Percentiles rank a stretch among this genome's conserved stretches.
Evolutionary conservation across 2,329 filamentous ascomycete genomes (phyloP).

Genomic region (Exophiala bonariae): DNA sequence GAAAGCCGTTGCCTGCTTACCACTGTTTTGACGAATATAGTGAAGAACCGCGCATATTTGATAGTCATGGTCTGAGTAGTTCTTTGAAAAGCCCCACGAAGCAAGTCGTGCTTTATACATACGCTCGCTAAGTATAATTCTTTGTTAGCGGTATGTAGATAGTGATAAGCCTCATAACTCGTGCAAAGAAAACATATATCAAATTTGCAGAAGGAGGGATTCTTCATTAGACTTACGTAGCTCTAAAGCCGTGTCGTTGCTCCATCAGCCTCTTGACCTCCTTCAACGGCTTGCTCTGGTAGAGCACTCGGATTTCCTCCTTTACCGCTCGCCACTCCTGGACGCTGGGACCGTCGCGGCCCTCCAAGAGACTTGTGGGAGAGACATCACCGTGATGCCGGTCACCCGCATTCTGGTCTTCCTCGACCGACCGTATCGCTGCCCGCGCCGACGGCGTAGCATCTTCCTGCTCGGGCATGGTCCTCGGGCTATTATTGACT

Average conservation of each 20-base stretch:
- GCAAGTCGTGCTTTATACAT: conserved; percentile 27
- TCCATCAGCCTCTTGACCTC: conserved; percentile 25
- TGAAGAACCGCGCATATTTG: conserved; percentile 26
- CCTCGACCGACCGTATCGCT: too few relatives aligned
- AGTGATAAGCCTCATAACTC: neutral
- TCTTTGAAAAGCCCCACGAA: conserved; percentile 29
- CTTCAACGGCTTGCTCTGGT: conserved; percentile 24
- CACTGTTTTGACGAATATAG: conserved; percentile 22
- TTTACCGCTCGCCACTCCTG: conserved; percentile 26
- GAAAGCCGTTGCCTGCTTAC: conserved; percentile 25
- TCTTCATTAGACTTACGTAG: conserved; percentile 29
- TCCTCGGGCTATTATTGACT: too few relatives aligned
- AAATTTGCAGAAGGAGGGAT: too few relatives aligned
- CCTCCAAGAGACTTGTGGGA: conserved; percentile 23
- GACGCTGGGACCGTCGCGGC: conserved; percentile 23
- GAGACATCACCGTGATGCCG: too few relatives aligned
- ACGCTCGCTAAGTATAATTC: conserved; percentile 22
- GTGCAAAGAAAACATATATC: neutral
- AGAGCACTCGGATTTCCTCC: conserved; percentile 24
- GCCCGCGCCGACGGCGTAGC: too few relatives aligned
- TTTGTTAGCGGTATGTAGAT: too few relatives aligned
- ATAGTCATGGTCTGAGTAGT: conserved; percentile 30
- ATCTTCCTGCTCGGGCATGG: too few relatives aligned
- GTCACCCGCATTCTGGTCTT: too few relatives aligned
- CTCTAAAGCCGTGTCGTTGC: conserved; percentile 26